Conservation (phyloP, 768 basidiomycete genomes). For the Trichaptum fuscoviolaceum region DNA sequence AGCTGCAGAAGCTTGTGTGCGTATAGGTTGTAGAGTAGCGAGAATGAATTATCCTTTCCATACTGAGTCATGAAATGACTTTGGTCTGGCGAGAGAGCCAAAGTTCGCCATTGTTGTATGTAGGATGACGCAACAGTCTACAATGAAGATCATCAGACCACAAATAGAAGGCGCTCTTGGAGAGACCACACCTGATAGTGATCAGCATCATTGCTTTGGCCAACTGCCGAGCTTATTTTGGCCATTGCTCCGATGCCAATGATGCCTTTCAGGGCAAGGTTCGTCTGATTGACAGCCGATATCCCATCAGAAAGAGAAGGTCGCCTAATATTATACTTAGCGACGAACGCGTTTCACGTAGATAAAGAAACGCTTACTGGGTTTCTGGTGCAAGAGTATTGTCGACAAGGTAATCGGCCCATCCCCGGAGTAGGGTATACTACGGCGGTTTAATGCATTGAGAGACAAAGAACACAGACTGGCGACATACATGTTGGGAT, state of each 20-base stretch:
- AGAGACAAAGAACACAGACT: not conserved
- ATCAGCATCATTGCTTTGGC: slow-evolving; percentile 13
- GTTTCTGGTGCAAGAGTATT: slow-evolving; percentile 10
- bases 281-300: slow-evolving; percentile 50
- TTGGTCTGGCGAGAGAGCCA: not conserved
- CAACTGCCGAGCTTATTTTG: slow-evolving; percentile 35
- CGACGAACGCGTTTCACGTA: not conserved
- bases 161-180: not conserved
- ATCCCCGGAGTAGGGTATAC: slow-evolving; percentile 20
- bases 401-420: slow-evolving; percentile 21
- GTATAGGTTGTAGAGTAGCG: not conserved
- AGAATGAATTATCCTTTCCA: not conserved
- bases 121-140: not conserved
- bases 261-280: slow-evolving; percentile 68
- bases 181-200: slow-evolving; percentile 22
- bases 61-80: not conserved
- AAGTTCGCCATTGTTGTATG: not conserved
- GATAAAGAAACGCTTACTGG: not conserved
- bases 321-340: not conserved
- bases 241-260: slow-evolving; percentile 62
- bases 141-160: not conserved
- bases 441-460: slow-evolving; percentile 6
- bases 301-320: not conserved
- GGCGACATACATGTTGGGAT: not conserved
- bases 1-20: slow-evolving; percentile 1